These are phyloP conservation scores for Kodamaea kaohsiungensis DNA, from an alignment of 805 yeast genomes.

Conservation along the genomic window DNA sequence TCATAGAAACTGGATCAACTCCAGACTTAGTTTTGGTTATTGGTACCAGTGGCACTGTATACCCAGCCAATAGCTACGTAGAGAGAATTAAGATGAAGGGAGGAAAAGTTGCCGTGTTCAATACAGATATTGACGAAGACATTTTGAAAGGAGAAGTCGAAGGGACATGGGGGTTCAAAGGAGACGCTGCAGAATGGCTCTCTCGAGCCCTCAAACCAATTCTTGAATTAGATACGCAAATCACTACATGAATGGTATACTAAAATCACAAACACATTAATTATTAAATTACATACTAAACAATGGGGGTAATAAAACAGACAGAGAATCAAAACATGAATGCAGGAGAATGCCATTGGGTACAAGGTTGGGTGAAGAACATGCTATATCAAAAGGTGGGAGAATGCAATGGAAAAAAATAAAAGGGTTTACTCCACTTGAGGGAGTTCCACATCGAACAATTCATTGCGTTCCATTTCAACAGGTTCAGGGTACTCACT, in stretches of 20 bases:
- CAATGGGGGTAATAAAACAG: not conserved
- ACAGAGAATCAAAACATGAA: not conserved
- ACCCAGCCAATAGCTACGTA: constrained; percentile 93
- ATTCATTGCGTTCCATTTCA: not conserved
- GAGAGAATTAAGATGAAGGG: constrained; percentile 72
- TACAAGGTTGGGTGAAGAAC: not conserved
- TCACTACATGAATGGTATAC: not conserved
- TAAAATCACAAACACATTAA: not conserved
- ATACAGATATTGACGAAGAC: constrained; percentile 59
- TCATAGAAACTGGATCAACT: constrained; percentile 48
- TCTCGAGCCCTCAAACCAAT: constrained; percentile 66
- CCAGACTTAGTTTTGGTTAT: constrained; percentile 79
- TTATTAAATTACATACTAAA: not conserved
- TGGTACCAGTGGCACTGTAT: constrained; percentile 82
- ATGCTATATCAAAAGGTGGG: not conserved
- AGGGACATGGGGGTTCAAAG: constrained; percentile 68
- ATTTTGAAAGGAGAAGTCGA: constrained; percentile 42
- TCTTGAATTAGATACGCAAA: constrained; percentile 11
- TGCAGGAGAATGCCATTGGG: not conserved
- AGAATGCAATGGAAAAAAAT: not conserved
- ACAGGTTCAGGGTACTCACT: not conserved
- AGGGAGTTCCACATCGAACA: not conserved
- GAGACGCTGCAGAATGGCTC: constrained; percentile 74
- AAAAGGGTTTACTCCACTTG: not conserved
- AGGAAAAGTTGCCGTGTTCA: constrained; percentile 83